These are phyloP conservation scores for Pseudogymnoascus sp. DNA, from an alignment of 2,329 filamentous ascomycete genomes.

Conservation along the genomic window DNA sequence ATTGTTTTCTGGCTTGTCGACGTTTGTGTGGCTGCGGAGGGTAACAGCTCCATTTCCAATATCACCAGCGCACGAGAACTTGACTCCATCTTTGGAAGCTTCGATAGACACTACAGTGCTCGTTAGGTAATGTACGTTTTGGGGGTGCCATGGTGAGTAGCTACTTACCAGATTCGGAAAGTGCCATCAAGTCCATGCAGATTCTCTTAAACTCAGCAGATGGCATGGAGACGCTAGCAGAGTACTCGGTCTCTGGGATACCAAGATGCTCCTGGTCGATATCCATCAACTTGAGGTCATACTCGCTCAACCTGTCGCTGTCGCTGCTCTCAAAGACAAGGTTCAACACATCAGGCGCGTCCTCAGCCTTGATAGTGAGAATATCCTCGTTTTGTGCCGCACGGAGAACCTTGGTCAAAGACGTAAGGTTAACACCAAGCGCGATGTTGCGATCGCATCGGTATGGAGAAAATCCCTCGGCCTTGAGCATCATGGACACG, in stretches of 20 bases:
- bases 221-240: constrained; percentile 83
- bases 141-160: not conserved
- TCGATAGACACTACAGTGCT: constrained; percentile 73
- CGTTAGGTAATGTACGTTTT: not conserved
- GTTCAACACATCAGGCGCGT: constrained; percentile 91
- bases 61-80: constrained; percentile 87
- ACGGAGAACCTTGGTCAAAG: constrained; percentile 92
- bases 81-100: constrained; percentile 92
- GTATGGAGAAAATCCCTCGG: constrained; percentile 88
- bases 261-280: constrained; percentile 99
- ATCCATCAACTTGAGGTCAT: constrained; percentile 99
- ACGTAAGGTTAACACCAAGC: constrained; percentile 92
- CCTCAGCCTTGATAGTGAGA: constrained; percentile 93
- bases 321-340: constrained; percentile 86
- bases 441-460: constrained; percentile 99
- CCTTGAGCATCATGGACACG: constrained; percentile 97
- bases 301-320: constrained; percentile 90
- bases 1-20: constrained; percentile 80
- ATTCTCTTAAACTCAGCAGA: constrained; percentile 87
- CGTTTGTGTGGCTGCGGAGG: constrained; percentile 75
- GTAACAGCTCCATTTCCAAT: constrained; percentile 94
- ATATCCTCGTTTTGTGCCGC: constrained; percentile 91
- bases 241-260: constrained; percentile 98
- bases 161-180: constrained; percentile 85
- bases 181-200: constrained; percentile 79